Conservation (phyloP, 2,329 filamentous ascomycete genomes). For the Colletotrichum sp. region DNA sequence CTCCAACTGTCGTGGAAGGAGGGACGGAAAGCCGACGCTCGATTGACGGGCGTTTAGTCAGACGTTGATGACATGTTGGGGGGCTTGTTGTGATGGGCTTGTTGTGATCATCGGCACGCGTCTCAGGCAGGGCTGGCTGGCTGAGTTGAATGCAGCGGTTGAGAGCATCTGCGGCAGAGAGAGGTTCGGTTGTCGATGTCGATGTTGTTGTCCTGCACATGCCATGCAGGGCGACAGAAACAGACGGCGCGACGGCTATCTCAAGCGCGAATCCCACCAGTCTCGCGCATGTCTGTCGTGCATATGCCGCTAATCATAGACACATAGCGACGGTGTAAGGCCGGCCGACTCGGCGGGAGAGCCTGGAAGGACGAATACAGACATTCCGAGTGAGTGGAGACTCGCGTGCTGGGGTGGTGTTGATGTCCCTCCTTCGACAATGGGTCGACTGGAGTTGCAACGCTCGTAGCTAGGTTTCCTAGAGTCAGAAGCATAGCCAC, state of each 20-base stretch:
- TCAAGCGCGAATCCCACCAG: constrained; percentile 18
- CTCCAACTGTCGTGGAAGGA: background rate
- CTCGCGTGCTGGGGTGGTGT: background rate
- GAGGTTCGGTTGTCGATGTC: background rate
- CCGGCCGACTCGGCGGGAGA: constrained; percentile 8
- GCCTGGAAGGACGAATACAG: constrained; percentile 5
- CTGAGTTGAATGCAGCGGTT: background rate
- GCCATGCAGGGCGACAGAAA: constrained; percentile 7
- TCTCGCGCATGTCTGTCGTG: constrained; percentile 22
- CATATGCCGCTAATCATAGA: constrained; percentile 22
- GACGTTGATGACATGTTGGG: background rate
- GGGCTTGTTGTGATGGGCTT: background rate
- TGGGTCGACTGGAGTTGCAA: background rate
- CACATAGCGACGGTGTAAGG: constrained; percentile 13
- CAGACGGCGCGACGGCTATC: constrained; percentile 18
- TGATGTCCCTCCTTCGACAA: background rate
- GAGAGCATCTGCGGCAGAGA: background rate
- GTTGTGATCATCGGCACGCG: background rate
- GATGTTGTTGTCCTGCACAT: constrained; percentile 9
- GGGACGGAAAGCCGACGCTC: background rate
- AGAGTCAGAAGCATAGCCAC: background rate
- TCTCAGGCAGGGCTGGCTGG: background rate
- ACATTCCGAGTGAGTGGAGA: constrained; percentile 7
- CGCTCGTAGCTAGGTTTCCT: background rate
- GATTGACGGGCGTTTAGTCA: background rate